Evolutionary conservation across 352 stramenopile species (phyloP), one percentile per base, ranked within the genome.

Genomic region (Globisporangium cederbergense): DNA sequence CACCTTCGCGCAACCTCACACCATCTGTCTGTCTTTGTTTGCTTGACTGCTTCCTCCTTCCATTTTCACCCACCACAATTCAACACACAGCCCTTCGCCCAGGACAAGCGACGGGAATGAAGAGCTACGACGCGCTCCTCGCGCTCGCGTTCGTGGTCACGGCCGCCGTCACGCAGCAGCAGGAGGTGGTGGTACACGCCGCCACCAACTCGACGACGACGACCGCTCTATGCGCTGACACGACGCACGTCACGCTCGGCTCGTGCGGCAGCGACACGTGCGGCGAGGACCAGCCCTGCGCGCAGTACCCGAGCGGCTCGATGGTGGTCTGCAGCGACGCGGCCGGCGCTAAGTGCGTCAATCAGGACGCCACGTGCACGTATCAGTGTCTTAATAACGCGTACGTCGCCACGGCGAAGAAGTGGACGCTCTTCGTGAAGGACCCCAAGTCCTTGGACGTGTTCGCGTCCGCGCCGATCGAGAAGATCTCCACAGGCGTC

Each of bases 361-460:
- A 40, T 22, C 59, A 88, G 59, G 73, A 69, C 46, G 67, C 73
- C 10, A 60, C 61, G 2, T 93, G 84, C 74, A 81, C 75, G 46
- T 91, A 78, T 69, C 84, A 93, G 70, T 93, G 84, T 62, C 71
- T 93, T 4, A 36, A 47, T 18, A 54, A 73, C 11, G 68, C 79
- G 7, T 93, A 83, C 74, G 87, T 86, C 60, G 58, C 70, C 5
- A 42, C 68, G 4, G n/a, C 51, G 20, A 60, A 59, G 32, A 86
- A 87, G 62, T 83, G 79, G 62, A 91, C 76, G 52, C 71, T 93
- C n/a, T 90, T 90, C 52, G 70, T 91, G 7, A 91, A 93, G 64
- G 71, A 85, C 0, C 82, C 82, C 0, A 62, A 57, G 43, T 56
- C 65, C n/a, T 71, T 60, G 36, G 64, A 68, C 22, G 2, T 46